phyloP scores from a whole-genome alignment of 192 early-diverging fungal genomes.

The Borealophlyctis nickersoniae region DNA sequence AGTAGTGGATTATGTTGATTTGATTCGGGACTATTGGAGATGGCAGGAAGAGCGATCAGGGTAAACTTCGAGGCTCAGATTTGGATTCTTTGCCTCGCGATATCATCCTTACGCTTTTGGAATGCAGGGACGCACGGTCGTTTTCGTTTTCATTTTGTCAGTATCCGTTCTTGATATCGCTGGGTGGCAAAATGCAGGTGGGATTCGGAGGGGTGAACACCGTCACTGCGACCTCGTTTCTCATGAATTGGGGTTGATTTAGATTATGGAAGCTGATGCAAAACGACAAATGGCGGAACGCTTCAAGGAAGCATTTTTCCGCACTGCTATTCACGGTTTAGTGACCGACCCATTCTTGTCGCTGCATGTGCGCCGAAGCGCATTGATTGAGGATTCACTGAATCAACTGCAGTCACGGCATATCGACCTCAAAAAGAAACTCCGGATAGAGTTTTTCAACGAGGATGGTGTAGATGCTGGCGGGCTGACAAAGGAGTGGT shows the following conservation, averaged over 20 bases:
- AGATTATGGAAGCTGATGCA: slow-evolving; percentile 49
- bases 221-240: too few species aligned
- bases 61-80: slow-evolving; percentile 18
- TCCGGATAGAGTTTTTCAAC: slow-evolving; percentile 47
- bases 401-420: slow-evolving; percentile 44
- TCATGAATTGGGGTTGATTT: too few species aligned
- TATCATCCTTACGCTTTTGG: too few species aligned
- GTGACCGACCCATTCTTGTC: slow-evolving; percentile 51
- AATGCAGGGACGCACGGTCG: background rate
- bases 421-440: slow-evolving; percentile 55
- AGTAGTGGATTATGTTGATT: slow-evolving; percentile 50
- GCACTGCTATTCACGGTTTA: slow-evolving; percentile 39
- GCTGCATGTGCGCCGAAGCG: slow-evolving; percentile 39
- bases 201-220: background rate
- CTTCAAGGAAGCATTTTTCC: slow-evolving; percentile 48
- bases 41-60: slow-evolving; percentile 52
- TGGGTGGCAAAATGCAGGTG: slow-evolving; percentile 55
- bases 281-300: slow-evolving; percentile 39
- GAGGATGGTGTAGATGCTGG: slow-evolving; percentile 83
- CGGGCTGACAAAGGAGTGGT: slow-evolving; percentile 93
- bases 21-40: slow-evolving; percentile 39
- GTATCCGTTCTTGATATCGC: slow-evolving; percentile 55
- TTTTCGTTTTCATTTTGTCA: slow-evolving; percentile 51
- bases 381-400: slow-evolving; percentile 51
- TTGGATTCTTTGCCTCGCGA: background rate